These are phyloP conservation scores for Ilex paraguariensis DNA, from an alignment of 305 asterid genomes.

Conservation along the genomic window DNA sequence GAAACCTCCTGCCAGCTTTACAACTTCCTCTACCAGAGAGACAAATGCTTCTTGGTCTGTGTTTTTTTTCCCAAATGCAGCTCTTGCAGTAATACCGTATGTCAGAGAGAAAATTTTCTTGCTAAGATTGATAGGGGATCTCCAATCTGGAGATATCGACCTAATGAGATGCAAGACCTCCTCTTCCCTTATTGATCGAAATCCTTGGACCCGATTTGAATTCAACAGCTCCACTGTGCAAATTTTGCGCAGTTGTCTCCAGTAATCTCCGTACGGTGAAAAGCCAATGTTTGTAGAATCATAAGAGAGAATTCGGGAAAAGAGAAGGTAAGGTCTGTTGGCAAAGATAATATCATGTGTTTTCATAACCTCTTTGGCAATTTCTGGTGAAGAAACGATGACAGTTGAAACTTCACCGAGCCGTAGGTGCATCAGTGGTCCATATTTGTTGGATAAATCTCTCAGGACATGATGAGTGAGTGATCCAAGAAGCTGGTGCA, in stretches of 20 bases:
- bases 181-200: slow-evolving; percentile 5
- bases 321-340: slow-evolving; percentile 8
- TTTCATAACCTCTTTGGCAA: slow-evolving; percentile 5
- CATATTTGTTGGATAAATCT: slow-evolving; percentile 8
- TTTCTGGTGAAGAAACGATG: slow-evolving; percentile 4
- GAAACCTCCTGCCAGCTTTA: slow-evolving; percentile 12
- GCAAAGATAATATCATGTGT: slow-evolving; percentile 15
- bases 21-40: not conserved
- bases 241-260: slow-evolving; percentile 20
- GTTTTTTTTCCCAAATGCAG: slow-evolving; percentile 21
- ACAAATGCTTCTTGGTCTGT: slow-evolving; percentile 11
- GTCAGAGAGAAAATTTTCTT: slow-evolving; percentile 7
- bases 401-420: slow-evolving; percentile 9
- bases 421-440: slow-evolving; percentile 14
- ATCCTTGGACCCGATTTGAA: not conserved
- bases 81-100: slow-evolving; percentile 9
- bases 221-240: slow-evolving; percentile 8
- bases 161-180: slow-evolving; percentile 8
- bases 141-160: slow-evolving; percentile 4
- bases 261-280: slow-evolving; percentile 14
- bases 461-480: not conserved
- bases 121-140: slow-evolving; percentile 9
- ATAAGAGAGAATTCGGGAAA: slow-evolving; percentile 1
- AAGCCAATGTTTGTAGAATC: slow-evolving; percentile 6
- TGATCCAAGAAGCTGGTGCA: slow-evolving; percentile 7